phyloP scores from a whole-genome alignment of 345 rosid species.

The Hibiscus trionum region DNA sequence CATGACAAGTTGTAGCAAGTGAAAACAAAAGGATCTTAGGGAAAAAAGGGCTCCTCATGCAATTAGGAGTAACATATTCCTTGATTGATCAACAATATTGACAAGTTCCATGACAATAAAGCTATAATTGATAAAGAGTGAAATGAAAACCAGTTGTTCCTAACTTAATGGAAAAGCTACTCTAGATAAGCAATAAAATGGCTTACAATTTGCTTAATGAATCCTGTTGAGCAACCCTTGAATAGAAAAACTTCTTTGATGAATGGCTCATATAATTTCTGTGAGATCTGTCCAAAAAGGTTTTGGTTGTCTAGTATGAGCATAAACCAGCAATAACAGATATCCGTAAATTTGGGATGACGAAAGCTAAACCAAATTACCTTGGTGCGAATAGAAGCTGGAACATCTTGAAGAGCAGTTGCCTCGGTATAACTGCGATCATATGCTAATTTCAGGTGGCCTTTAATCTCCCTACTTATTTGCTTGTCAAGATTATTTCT shows the following conservation, averaged over 20 bases:
- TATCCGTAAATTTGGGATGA: background rate
- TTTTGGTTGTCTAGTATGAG: background rate
- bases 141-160: background rate
- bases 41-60: background rate
- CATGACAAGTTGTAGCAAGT: background rate
- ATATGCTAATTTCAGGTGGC: constrained; percentile 55
- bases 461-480: constrained; percentile 52
- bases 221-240: constrained; percentile 61
- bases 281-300: constrained; percentile 48
- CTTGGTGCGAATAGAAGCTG: constrained; percentile 65
- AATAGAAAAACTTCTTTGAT: constrained; percentile 62
- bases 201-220: constrained; percentile 81
- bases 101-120: background rate
- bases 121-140: background rate
- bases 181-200: background rate
- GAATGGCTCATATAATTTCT: constrained; percentile 63
- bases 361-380: constrained; percentile 23
- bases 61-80: background rate
- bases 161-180: background rate
- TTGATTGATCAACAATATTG: background rate
- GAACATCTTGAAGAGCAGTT: constrained; percentile 71
- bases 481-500: constrained; percentile 56
- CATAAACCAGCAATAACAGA: background rate
- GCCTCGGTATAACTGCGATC: constrained; percentile 51
- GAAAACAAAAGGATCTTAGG: background rate